Evolutionary conservation across 75 land plant genomes (phyloP).

Genomic region (Pinus albicaulis): DNA sequence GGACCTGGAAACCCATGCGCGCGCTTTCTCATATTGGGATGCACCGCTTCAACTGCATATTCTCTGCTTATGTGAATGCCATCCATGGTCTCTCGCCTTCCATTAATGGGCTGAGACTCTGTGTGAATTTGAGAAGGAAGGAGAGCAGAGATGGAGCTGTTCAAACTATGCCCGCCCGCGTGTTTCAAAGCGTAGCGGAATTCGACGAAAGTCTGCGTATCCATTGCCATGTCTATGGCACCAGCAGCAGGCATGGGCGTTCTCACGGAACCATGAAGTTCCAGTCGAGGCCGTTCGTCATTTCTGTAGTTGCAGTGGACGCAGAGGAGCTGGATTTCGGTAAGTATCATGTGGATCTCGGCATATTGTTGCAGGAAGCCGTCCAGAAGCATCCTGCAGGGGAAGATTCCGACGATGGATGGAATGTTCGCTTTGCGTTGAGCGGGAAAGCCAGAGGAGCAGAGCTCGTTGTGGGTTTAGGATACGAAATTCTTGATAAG

Average conservation of each 20-base stretch:
- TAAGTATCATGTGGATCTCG: constrained; percentile 67
- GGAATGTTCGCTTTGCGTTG: constrained; percentile 69
- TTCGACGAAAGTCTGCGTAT: constrained; percentile 85
- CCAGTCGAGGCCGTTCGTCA: constrained; percentile 63
- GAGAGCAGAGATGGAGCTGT: constrained; percentile 81
- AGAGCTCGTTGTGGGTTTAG: constrained; percentile 64
- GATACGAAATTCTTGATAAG: constrained; percentile 72
- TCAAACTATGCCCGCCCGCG: constrained; percentile 85
- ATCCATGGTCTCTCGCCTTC: constrained; percentile 70
- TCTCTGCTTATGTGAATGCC: constrained; percentile 79
- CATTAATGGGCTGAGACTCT: constrained; percentile 88
- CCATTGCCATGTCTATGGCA: constrained; percentile 75
- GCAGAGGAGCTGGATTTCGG: constrained; percentile 88
- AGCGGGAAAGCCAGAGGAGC: constrained; percentile 88
- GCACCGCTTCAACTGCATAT: constrained; percentile 63
- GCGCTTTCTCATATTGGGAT: constrained; percentile 81
- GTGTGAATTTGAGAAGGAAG: constrained; percentile 62
- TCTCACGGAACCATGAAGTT: constrained; percentile 34
- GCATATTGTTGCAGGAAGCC: constrained; percentile 67
- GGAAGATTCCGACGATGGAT: constrained; percentile 38
- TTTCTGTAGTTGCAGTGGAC: constrained; percentile 75
- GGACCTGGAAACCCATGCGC: constrained; percentile 97
- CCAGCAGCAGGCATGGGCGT: constrained; percentile 17
- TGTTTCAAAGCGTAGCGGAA: constrained; percentile 75
- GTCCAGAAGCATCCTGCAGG: constrained; percentile 47